phyloP scores from a whole-genome alignment of 768 basidiomycete genomes.

The Boletus rubescentipes region DNA sequence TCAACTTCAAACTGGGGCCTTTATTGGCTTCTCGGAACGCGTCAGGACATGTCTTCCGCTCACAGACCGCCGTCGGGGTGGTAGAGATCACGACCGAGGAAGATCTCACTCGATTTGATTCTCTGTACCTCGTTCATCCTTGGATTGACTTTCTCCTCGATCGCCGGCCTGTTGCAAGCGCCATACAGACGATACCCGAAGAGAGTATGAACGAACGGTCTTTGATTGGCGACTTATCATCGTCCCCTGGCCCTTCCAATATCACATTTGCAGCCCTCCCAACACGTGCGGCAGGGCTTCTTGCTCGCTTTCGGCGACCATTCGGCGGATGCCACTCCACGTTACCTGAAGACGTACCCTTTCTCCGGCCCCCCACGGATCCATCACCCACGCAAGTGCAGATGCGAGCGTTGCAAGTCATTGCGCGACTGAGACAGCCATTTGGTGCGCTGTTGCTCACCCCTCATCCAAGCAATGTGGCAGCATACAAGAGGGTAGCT shows the following conservation, averaged over 20 bases:
- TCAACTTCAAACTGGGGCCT: too few species aligned
- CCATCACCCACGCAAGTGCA: neutral
- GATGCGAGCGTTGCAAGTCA: neutral
- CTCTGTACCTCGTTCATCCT: neutral
- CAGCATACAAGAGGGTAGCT: neutral
- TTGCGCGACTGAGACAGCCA: neutral
- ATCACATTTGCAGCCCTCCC: too few species aligned
- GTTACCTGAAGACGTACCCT: too few species aligned
- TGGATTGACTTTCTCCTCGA: slow-evolving; percentile 1
- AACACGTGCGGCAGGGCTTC: neutral
- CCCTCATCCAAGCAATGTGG: neutral
- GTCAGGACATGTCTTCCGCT: too few species aligned
- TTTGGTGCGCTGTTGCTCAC: slow-evolving; percentile 1
- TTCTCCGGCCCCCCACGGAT: neutral
- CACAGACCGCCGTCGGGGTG: neutral
- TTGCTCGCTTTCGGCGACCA: neutral
- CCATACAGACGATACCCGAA: neutral
- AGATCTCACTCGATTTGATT: neutral
- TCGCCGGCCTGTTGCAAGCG: neutral
- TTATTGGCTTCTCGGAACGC: too few species aligned
- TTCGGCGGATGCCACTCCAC: neutral
- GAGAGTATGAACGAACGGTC: neutral
- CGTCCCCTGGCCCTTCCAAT: neutral
- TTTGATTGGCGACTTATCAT: neutral
- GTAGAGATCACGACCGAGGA: neutral